Base-by-base conservation (phyloP, 2,329 filamentous ascomycete genomes). In the Aspergillus quadricinctus region DNA sequence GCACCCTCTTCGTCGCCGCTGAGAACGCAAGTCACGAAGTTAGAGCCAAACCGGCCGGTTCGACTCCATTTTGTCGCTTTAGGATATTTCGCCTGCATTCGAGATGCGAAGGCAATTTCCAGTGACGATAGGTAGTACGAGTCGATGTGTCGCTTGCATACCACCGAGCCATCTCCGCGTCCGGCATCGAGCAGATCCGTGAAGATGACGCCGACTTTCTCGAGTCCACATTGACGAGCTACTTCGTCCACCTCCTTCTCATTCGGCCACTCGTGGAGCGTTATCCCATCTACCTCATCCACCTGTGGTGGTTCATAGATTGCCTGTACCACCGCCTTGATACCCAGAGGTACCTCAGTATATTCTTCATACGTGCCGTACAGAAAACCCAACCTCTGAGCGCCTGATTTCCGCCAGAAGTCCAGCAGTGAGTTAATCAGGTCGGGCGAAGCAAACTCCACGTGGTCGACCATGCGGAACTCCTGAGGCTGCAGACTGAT, bases 401-500 rank as follows among this genome's bases (percentile, higher is more conserved):
- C 77, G 3, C 92, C 93, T 1, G 90, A 92, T 62, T 85, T 87
- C 64, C 95, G 84, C 93, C 94, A 99, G 57, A 93, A 90, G 67
- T 97, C 87, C 62, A 99, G 85, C 55, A 97, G 86, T n/a, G 84
- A 85, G 70, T 99, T 90, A 66, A 97, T 90, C 35, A 97, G 84
- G 53, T 86, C 82, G 3, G 91, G 87, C 1, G 89, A 88, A 1
- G 93, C 87, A 70, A 99, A 97, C 74, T 99, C 95, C 61, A 99
- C 94, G 72, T 99, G 94, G 68, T 99, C 94, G 3, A 99, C 92
- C 90, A 94, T 97, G 52, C 94, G 90, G 73, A 93, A 99, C 21
- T 88, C 82, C 73, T 99, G 94, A 4, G 92, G 91, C 70, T 97
- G 92, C 53, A 99, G 78, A 10, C 91, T 96, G 69, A 99, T 99